Percentiles rank a stretch among this genome's conserved stretches.
phyloP scores from a whole-genome alignment of 2,329 filamentous ascomycete genomes.

The Monosporascus sp. region DNA sequence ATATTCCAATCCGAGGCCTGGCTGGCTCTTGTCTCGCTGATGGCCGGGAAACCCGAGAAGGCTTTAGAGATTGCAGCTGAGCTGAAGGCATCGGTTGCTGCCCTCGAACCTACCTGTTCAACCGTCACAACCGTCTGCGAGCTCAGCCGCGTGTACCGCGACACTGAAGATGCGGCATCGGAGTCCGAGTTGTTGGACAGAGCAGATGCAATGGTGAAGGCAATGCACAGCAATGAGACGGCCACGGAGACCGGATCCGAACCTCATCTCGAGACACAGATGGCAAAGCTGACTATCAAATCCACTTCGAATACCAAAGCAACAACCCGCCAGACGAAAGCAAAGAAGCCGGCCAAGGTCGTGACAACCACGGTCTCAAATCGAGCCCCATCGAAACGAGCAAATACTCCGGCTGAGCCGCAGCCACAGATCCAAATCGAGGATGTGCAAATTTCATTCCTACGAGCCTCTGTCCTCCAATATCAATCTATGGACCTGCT shows the following conservation, averaged over 20 bases:
- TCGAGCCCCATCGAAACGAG: conserved; percentile 22
- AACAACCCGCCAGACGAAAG: conserved; percentile 10
- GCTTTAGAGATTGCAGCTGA: conserved; percentile 51
- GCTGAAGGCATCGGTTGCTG: conserved; percentile 46
- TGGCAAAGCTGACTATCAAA: conserved; percentile 30
- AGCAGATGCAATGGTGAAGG: conserved; percentile 43
- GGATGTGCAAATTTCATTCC: conserved; percentile 30
- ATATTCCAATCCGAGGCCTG: conserved; percentile 49
- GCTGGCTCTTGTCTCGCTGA: conserved; percentile 50
- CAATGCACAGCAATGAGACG: conserved; percentile 21
- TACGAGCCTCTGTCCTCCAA: conserved; percentile 35
- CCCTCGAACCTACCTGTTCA: conserved; percentile 38
- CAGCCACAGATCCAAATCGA: conserved; percentile 13
- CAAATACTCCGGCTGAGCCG: conserved; percentile 7
- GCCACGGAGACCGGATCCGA: conserved; percentile 4
- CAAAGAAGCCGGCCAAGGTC: conserved; percentile 13
- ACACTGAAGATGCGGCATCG: conserved; percentile 39
- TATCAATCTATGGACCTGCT: conserved; percentile 42
- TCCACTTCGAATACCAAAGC: conserved; percentile 21
- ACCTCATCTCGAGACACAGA: conserved; percentile 31
- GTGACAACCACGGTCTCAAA: conserved; percentile 22
- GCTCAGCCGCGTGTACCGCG: conserved; percentile 51
- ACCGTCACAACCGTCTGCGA: conserved; percentile 47
- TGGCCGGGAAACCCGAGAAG: conserved; percentile 54
- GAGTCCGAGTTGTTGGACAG: conserved; percentile 39